Evolutionary conservation across 1,284 basidiomycete genomes (phyloP).

Genomic region (Rhodotorula glutinis): DNA sequence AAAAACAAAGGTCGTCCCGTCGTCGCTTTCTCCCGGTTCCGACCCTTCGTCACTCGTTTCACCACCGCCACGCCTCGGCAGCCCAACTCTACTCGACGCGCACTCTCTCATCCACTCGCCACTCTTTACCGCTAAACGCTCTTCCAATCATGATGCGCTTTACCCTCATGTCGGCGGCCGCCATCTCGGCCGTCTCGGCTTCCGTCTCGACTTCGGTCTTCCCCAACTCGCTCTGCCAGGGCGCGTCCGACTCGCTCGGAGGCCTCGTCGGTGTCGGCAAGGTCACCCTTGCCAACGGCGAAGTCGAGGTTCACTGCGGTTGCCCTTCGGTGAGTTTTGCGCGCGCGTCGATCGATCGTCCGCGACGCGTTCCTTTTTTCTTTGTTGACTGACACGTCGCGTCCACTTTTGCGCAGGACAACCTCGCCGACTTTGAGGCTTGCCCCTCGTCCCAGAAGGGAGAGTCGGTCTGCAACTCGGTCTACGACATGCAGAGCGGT

Average conservation of each 20-base stretch:
- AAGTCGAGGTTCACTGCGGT: conserved; percentile 37
- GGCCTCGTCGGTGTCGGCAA: conserved; percentile 36
- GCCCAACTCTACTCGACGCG: neutral
- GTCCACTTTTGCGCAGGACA: conserved; percentile 22
- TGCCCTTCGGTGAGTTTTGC: conserved; percentile 30
- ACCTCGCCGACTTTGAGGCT: conserved; percentile 30
- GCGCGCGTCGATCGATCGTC: neutral
- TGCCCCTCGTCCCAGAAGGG: conserved; percentile 31
- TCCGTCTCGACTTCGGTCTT: conserved; percentile 38
- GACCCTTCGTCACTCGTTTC: neutral
- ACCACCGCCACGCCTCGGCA: neutral
- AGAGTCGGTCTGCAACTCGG: conserved; percentile 35
- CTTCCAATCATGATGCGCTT: conserved; percentile 31
- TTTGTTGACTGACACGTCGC: neutral
- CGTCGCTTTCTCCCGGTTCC: neutral
- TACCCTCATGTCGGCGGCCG: conserved; percentile 25
- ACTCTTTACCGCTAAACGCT: too few relatives aligned
- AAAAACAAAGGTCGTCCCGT: neutral
- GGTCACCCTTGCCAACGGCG: conserved; percentile 31
- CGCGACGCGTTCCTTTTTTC: conserved; percentile 6
- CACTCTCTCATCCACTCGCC: neutral
- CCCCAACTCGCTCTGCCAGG: conserved; percentile 37
- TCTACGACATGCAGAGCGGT: conserved; percentile 28
- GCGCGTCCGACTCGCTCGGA: conserved; percentile 19
- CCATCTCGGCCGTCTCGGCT: conserved; percentile 27